Conservation (phyloP, 2,329 filamentous ascomycete genomes). For the Calycina marina region DNA sequence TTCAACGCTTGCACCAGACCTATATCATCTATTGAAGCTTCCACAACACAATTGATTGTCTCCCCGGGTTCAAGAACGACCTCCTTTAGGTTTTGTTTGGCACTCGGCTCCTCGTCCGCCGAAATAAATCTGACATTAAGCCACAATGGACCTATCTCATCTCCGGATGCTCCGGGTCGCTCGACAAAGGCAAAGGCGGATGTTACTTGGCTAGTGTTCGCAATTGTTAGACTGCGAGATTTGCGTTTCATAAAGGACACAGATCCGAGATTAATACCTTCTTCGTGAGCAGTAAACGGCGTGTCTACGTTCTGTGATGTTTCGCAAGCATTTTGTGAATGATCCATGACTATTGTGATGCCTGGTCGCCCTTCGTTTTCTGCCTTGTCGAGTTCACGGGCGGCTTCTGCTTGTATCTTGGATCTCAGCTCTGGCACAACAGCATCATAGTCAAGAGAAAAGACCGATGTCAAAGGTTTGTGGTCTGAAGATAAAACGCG, state of each 20-base stretch:
- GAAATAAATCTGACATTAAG: conserved; percentile 51
- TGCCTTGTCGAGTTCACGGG: conserved; percentile 71
- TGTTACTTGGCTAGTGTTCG: conserved; percentile 75
- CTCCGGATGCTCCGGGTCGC: conserved; percentile 45
- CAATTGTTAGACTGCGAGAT: conserved; percentile 60
- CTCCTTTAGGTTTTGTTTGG: conserved; percentile 12
- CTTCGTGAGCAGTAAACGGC: conserved; percentile 22
- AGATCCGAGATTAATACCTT: conserved; percentile 63
- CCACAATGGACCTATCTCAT: conserved; percentile 44
- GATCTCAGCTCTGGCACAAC: conserved; percentile 76
- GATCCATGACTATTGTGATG: conserved; percentile 70
- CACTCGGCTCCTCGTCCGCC: conserved; percentile 24
- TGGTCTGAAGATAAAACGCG: conserved; percentile 86
- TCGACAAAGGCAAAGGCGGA: conserved; percentile 73
- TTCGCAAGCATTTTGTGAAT: conserved; percentile 25
- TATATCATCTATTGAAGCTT: conserved; percentile 49
- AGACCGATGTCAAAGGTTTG: conserved; percentile 76
- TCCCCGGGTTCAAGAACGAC: conserved; percentile 75
- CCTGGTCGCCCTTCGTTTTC: conserved; percentile 82
- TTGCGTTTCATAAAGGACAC: conserved; percentile 55
- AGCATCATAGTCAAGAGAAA: conserved; percentile 72
- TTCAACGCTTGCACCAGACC: conserved; percentile 58
- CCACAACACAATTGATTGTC: conserved; percentile 55
- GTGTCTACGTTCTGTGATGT: conserved; percentile 7
- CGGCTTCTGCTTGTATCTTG: conserved; percentile 73